Percentiles rank a stretch among this genome's conserved stretches.
phyloP scores from a whole-genome alignment of 2,329 filamentous ascomycete species.

The Fusarium algeriense region DNA sequence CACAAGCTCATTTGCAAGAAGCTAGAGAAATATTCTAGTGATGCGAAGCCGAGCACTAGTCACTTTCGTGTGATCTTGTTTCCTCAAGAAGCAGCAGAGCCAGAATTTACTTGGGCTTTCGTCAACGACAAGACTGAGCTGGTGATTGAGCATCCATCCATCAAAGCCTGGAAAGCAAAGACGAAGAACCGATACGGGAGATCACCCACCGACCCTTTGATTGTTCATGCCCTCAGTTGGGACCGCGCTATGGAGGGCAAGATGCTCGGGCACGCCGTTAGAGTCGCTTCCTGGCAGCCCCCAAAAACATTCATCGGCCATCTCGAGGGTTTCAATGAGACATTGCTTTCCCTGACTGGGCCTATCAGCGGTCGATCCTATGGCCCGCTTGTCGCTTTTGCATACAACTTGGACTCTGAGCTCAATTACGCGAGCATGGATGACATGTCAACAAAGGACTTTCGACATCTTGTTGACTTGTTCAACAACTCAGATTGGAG shows the following conservation, averaged over 20 bases:
- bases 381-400: no score
- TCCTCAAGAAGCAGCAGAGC: background rate
- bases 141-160: background rate
- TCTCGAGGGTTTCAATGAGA: background rate
- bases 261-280: background rate
- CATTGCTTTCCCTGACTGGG: no score
- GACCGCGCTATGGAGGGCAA: background rate
- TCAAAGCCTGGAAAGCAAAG: background rate
- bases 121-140: background rate
- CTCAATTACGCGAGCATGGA: no score
- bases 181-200: background rate
- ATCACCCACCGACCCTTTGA: no score
- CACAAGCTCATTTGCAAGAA: background rate
- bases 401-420: no score
- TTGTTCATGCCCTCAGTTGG: no score
- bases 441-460: no score
- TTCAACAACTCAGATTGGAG: background rate
- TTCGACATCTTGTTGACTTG: no score
- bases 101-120: background rate
- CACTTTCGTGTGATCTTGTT: no score
- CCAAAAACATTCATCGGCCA: background rate
- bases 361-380: no score
- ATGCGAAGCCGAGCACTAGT: background rate
- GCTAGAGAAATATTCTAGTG: background rate
- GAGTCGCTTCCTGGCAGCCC: background rate